phyloP scores from a whole-genome alignment of 2,329 filamentous ascomycete genomes.

The Chlorencoelia australis region DNA sequence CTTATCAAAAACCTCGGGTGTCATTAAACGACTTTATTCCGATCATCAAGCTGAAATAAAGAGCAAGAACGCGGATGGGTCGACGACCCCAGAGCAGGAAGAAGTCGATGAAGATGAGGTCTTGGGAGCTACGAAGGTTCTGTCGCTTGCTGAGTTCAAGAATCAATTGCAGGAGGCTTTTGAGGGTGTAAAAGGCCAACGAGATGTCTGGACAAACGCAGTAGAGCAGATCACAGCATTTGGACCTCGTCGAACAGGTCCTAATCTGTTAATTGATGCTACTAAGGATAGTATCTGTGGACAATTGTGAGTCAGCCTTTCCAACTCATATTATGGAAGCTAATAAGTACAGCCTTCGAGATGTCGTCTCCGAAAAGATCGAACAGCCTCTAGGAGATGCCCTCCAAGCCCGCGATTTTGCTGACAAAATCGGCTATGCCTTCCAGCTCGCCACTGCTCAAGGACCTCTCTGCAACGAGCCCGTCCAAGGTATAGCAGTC shows the following conservation, averaged over 20 bases:
- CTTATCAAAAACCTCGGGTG: conserved; percentile 65
- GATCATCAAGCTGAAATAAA: conserved; percentile 48
- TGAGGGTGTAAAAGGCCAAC: conserved; percentile 59
- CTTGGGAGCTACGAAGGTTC: conserved; percentile 45
- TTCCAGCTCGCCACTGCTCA: conserved; percentile 88
- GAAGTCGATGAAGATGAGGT: conserved; percentile 39
- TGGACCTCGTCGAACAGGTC: conserved; percentile 73
- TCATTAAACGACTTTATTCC: conserved; percentile 70
- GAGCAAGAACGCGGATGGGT: conserved; percentile 18
- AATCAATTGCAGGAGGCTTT: conserved; percentile 59
- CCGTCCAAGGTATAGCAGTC: conserved; percentile 85
- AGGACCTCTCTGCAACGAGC: conserved; percentile 85
- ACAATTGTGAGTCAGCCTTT: conserved; percentile 46
- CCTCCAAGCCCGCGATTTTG: conserved; percentile 57
- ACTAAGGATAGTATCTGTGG: conserved; percentile 63
- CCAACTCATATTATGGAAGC: neutral
- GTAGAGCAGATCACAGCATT: conserved; percentile 83
- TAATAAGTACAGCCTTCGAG: conserved; percentile 21
- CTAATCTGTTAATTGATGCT: conserved; percentile 80
- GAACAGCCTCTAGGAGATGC: conserved; percentile 34
- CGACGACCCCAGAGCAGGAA: conserved; percentile 18
- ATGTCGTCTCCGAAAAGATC: conserved; percentile 18
- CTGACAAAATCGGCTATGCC: conserved; percentile 84
- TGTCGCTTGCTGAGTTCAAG: conserved; percentile 70
- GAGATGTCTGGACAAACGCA: conserved; percentile 66